A percentile compares a stretch with the other conserved stretches of the same genome.
phyloP scores from a whole-genome alignment of 2,329 filamentous ascomycete species.

The Claviceps capensis region DNA sequence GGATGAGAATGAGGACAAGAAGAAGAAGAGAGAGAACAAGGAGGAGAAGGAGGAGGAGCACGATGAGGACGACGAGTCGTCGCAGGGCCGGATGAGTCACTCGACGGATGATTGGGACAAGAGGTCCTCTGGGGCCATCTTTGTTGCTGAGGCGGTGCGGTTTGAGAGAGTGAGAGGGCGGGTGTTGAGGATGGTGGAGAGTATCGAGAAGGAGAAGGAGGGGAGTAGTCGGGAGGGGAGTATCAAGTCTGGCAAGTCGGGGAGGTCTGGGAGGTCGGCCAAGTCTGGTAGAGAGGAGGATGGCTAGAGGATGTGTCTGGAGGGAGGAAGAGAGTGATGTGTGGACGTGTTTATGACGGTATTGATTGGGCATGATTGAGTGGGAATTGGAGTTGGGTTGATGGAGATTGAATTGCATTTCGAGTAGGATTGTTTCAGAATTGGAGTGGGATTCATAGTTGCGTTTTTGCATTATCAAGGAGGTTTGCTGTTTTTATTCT shows the following conservation, averaged over 20 bases:
- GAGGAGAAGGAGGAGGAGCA: background rate
- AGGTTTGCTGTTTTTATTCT: too few species aligned
- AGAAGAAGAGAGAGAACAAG: background rate
- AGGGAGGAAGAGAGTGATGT: background rate
- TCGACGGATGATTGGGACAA: slow-evolving; percentile 17
- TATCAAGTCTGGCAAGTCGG: background rate
- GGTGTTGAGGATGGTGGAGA: slow-evolving; percentile 43
- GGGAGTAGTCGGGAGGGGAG: slow-evolving; percentile 26
- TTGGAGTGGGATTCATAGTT: too few species aligned
- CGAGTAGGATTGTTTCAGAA: too few species aligned
- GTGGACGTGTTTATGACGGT: too few species aligned
- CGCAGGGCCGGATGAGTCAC: slow-evolving; percentile 11
- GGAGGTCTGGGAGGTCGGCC: too few species aligned
- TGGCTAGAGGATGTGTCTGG: slow-evolving; percentile 9
- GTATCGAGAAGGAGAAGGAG: slow-evolving; percentile 29
- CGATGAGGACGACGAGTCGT: background rate
- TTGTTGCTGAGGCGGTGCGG: slow-evolving; percentile 34
- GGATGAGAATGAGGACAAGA: too few species aligned
- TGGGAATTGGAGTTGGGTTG: too few species aligned
- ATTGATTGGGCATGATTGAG: too few species aligned
- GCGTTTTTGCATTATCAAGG: too few species aligned
- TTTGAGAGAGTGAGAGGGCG: slow-evolving; percentile 28
- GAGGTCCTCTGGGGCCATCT: slow-evolving; percentile 20
- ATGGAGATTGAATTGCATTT: too few species aligned
- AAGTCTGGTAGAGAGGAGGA: too few species aligned